These are phyloP conservation scores for Fragaria ananassa DNA, from an alignment of 306 rosid species.

Conservation along the genomic window DNA sequence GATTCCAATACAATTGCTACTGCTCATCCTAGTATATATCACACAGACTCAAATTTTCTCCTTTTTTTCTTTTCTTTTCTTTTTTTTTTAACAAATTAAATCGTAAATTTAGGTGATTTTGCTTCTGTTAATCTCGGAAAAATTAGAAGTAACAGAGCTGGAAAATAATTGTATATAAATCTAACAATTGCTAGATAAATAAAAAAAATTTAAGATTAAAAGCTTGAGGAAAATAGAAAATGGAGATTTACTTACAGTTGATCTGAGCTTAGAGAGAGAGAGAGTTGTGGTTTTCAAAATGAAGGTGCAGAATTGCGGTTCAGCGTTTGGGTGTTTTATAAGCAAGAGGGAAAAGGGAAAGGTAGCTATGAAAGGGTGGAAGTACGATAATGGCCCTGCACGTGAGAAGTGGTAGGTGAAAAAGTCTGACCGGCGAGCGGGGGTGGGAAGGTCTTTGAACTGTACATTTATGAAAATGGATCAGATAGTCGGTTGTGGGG, in stretches of 20 bases:
- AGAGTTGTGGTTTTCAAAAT: not conserved
- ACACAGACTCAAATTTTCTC: not conserved
- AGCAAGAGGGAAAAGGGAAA: constrained; percentile 18
- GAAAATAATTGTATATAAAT: not conserved
- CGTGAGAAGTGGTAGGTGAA: not conserved
- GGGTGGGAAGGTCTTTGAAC: constrained; percentile 27
- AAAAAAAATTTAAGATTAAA: not conserved
- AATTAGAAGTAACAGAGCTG: constrained; percentile 25
- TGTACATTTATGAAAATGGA: constrained; percentile 24
- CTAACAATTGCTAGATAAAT: not conserved
- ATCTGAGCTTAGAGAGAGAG: not conserved
- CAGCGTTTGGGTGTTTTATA: constrained; percentile 14
- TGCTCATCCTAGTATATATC: constrained; percentile 42
- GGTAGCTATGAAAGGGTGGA: not conserved
- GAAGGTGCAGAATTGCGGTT: constrained; percentile 3
- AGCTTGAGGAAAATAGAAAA: constrained; percentile 5
- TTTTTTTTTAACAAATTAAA: not conserved
- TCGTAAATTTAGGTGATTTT: constrained; percentile 3
- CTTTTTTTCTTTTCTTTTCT: not conserved
- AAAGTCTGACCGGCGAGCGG: not conserved
- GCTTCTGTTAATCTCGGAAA: constrained; percentile 25
- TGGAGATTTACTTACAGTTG: constrained; percentile 44
- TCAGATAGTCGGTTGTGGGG: constrained; percentile 28
- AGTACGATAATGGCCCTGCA: constrained; percentile 41
- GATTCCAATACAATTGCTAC: constrained; percentile 63